Evolutionary conservation across 164 flowering plant species (phyloP), one percentile per base, ranked within the genome.

Genomic region (Vitis labrusca): DNA sequence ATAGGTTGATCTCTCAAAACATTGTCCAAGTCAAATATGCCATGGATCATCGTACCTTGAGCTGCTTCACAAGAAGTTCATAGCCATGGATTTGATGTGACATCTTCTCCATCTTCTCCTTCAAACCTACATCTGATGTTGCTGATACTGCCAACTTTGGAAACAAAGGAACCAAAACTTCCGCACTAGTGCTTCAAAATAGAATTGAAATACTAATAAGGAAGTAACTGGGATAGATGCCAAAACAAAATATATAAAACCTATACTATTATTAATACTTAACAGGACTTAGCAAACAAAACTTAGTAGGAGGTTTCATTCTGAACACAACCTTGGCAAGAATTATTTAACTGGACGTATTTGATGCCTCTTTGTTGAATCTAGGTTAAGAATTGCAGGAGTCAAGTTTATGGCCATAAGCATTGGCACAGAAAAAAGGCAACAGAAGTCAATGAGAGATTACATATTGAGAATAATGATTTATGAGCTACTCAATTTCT

Each of bases 21-120:
- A 61, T 61, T 15, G 49, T 61, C 63, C 49, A 61, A 63, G 29
- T 19, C 19, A 57, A 57, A 57, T 19, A 9, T 57, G 27, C 9
- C 29, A 66, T 32, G 27, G 51, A 62, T 65, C 13, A 11, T 71
- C 71, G 50, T 86, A 92, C 95, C 95, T 91, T 91, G 61, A 93
- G 90, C 68, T 86, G 84, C 77, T 78, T 65, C 70, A 88, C 86
- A 48, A 85, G 85, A 69, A 71, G 73, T 81, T 93, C 85, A 57
- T 86, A 90, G 60, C 84, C 87, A 62, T 60, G 70, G 63, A 89
- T 79, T 72, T 85, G 86, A 58, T 19, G 68, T 11, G 83, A 77
- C 89, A 87, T 83, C 68, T 77, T 79, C 63, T 78, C 80, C 71
- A 81, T 66, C 64, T 85, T 75, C 63, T 67, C 77, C 68, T 70